Base-by-base conservation (phyloP, 495 filamentous ascomycete genomes). In the Talaromyces wortmannii region DNA sequence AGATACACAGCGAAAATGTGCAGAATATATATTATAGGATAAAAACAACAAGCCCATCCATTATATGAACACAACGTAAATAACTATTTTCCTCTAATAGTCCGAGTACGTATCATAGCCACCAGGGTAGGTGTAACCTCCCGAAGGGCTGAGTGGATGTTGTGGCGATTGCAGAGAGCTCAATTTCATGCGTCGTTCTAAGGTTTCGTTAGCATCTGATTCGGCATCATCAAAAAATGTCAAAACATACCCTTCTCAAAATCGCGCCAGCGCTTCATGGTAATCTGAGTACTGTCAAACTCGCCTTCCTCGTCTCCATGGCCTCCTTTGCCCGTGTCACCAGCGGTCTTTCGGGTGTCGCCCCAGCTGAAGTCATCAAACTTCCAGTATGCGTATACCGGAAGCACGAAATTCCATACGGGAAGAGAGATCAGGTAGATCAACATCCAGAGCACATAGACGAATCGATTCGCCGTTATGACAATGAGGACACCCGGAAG, bases 341-440 rank as follows among this genome's bases (percentile, higher is more conserved):
- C 92, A 1, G 85, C 91, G 11, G 92, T 96, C 82, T 97, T 95
- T 30, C 95, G 83, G 30, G 95, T 99, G 61, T 99, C 95, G 58
- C 95, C 95, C 94, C 95, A 99, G 64, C 89, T 94, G 77, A 99
- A 99, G 71, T 99, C 95, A 64, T 99, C 95, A 67, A 99, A 99
- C 68, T 99, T 97, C 95, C 95, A 99, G 76, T 90, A 99, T 6
- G 95, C 89, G 63, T 99, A 99, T 13, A 81, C 81, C 0, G 95
- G 95, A 4, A 99, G 86, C 13, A 99, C 79, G 59, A 97, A 95
- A 70, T 99, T 99, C 95, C 95, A 99, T 55, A 99, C 82, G 0
- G 95, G 95, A 0, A 99, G 84, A 0, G 94, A 96, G 44, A 91
- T 36, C 15, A 99, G 83, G 60, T 99, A 99, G 68, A 97, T 91